A percentile compares a stretch with the other conserved stretches of the same genome.
Conservation (phyloP, 2,329 filamentous ascomycete genomes). For the Colletotrichum truncatum region DNA sequence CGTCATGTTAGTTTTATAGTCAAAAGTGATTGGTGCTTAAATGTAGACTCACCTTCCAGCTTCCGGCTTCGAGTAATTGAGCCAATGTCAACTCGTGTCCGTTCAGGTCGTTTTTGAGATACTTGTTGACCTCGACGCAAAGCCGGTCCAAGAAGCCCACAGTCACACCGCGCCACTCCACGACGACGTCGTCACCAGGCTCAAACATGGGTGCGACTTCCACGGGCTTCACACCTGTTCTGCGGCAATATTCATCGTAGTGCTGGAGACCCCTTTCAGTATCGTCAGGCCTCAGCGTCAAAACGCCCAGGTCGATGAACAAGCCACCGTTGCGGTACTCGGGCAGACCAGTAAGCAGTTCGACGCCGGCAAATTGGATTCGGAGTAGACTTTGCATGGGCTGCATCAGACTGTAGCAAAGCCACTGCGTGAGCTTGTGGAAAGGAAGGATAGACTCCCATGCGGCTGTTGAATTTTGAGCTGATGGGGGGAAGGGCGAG, state of each 20-base stretch:
- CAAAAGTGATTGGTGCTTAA: neutral
- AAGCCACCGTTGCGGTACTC: slow-evolving; percentile 79
- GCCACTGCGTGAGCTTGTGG: slow-evolving; percentile 76
- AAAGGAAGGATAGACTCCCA: slow-evolving; percentile 75
- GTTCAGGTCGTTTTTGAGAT: slow-evolving; percentile 69
- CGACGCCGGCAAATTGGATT: slow-evolving; percentile 59
- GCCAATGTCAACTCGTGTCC: slow-evolving; percentile 80
- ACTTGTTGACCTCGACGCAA: slow-evolving; percentile 58
- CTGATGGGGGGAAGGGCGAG: slow-evolving; percentile 54
- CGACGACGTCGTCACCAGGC: slow-evolving; percentile 64
- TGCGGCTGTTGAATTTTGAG: slow-evolving; percentile 59
- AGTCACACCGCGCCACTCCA: slow-evolving; percentile 69
- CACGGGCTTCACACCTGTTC: slow-evolving; percentile 70
- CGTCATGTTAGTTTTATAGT: slow-evolving; percentile 14
- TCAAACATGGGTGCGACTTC: slow-evolving; percentile 61
- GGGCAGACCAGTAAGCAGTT: slow-evolving; percentile 72
- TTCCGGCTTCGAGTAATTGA: slow-evolving; percentile 94
- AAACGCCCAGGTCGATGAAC: slow-evolving; percentile 67
- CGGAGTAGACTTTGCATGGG: slow-evolving; percentile 64
- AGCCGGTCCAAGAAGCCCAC: slow-evolving; percentile 64
- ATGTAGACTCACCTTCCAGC: slow-evolving; percentile 83
- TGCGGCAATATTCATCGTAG: slow-evolving; percentile 72
- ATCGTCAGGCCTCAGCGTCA: slow-evolving; percentile 58
- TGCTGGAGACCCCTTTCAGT: slow-evolving; percentile 51
- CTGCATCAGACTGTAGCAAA: slow-evolving; percentile 77